Evolutionary conservation across 768 basidiomycete species (phyloP), one percentile per base, ranked within the genome.

Genomic region (Podaxis sp.): DNA sequence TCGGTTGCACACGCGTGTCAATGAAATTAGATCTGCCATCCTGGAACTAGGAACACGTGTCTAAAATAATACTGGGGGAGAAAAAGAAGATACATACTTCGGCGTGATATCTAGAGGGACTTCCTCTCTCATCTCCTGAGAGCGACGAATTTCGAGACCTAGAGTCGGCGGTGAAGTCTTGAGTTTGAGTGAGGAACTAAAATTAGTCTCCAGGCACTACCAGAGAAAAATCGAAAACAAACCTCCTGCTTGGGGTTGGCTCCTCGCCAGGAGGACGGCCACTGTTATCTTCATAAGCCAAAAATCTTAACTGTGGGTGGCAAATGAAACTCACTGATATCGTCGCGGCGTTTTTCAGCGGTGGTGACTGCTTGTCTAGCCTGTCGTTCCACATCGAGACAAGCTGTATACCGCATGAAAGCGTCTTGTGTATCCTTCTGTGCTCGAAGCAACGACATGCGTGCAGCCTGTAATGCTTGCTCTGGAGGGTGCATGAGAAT

Each of bases 341-440:
- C 86, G 67, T 90, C 89, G 65, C 88, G 82, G 53, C 87, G 84
- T 71, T 86, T 87, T 68, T 90, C 89, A 57, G 86, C 86, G 59
- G 83, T 76, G 5, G 72, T 72, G 11, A 90, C 85, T 63, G 86
- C 85, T 66, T 85, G 83, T 67, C 85, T 79, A 53, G 89, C 88
- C 71, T 86, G 85, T 47, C 79, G 77, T 69, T 91, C 89, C 11
- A 83, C 75, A 67, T 91, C 88, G 17, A 90, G 76, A 73, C 85
- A 89, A 11, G 83, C 79, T 11, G 84, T 90, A 67, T 91, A 91
- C 55, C 84, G 77, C 70, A 85, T 79, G 68, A 90, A 88, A 2
- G 88, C 82, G 47, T 90, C 89, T 67, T 90, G 87, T 0, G 88
- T 86, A 55, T 89, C 88, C 68, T 87, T 85, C 68, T 88, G 87